Evolutionary conservation across 2,329 filamentous ascomycete species (phyloP), one percentile per base, ranked within the genome.

Genomic region (Rutstroemia sp.): DNA sequence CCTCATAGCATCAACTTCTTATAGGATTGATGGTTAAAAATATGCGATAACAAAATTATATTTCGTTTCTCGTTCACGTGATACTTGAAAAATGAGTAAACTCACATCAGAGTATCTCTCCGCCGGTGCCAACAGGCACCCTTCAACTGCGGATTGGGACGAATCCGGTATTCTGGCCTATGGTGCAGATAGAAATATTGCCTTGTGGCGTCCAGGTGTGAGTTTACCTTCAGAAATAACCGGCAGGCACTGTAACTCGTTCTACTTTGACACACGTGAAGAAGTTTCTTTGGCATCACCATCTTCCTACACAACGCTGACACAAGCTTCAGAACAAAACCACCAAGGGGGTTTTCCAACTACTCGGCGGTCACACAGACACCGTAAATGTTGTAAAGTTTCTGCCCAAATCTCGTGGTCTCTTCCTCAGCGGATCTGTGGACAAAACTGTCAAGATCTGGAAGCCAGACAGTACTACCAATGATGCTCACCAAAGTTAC

Each of bases 141-240:
- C 92, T 17, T 85, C 87, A 16, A 88, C 90, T 27, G 92, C 92
- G 27, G 92, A 97, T 73, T 99, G 94, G 94, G 84, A 88, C 68
- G 74, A 79, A 61, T 75, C 76, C 19, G 88, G 87, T 9, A 70
- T 91, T 46, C 77, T 99, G 54, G 94, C 91, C 30, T 99, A 89
- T 74, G 94, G 94, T 34, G 87, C 92, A 8, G 89, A 95, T 72
- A 84, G 86, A 64, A 94, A 94, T 73, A 80, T 99, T 64, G 92
- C 91, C 45, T 69, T 97, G 42, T 99, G 94, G 94, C 78, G 84
- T 68, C 91, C 91, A 56, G 72, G 79, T 69, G 89, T 92, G 77
- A 72, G 84, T 74, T 58, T 47, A 16, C n/a, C 48, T 47, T 49
- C 21, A 50, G 23, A 44, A 16, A 23, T 9, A 12, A 41, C 39